Evolutionary conservation across 306 rosid species (phyloP), one percentile per base, ranked within the genome.

Genomic region (Dalbergia cultrata): DNA sequence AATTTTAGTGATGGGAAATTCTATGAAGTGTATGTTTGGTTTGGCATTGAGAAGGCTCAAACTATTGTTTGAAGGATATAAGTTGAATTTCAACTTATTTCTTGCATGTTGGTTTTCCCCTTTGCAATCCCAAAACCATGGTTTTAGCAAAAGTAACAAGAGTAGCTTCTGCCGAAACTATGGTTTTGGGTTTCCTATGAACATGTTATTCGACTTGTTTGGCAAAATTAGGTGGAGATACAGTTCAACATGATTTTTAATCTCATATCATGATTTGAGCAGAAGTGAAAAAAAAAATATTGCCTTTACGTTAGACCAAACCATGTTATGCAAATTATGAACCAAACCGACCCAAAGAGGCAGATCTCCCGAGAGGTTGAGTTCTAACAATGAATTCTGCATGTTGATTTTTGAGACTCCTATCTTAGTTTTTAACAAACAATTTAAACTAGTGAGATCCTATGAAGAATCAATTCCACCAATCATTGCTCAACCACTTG

Each of bases 401-500:
- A 53, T 64, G 43, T 56, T 54, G 49, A 73, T 22, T 76, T 43
- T 53, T 21, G 19, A 67, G 61, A 68, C 49, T 9, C 65, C 37
- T 11, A 45, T 57, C 60, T 66, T 21, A 13, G 9, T 53, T 34
- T 54, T 37, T 37, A 64, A 64, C 47, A 17, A 78, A 57, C 82
- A 44, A 37, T 58, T 82, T 62, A 77, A 77, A 65, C 70, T 33
- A 43, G 26, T 44, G 35, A 62, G 18, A 75, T 41, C 68, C 39
- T 53, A 62, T 19, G 56, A 76, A 65, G 58, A 65, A 53, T 56
- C 19, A 31, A 21, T 64, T 77, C 52, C 35, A 65, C 16, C 47
- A 56, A 71, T 45, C 70, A 70, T 16, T 62, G 76, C 19, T 66
- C 72, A 65, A 72, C 37, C 78, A 70, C 64, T 76, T 52, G 85